These are phyloP conservation scores for Ophiostoma ips DNA, from an alignment of 2,329 filamentous ascomycete species.

Conservation along the genomic window DNA sequence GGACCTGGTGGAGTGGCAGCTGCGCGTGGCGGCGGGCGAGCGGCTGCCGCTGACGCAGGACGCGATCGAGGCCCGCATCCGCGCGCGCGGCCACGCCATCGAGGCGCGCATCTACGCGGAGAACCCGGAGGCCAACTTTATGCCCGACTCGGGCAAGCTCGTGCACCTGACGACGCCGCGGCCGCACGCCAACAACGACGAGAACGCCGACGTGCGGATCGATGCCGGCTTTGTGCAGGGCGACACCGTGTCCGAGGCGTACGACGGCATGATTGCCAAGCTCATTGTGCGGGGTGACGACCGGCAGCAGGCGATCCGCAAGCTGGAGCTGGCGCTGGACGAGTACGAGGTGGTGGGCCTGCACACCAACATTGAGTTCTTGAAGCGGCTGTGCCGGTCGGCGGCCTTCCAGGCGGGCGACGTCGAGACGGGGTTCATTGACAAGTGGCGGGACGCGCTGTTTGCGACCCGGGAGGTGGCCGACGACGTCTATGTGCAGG, in stretches of 20 bases:
- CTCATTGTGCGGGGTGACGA: conserved; percentile 77
- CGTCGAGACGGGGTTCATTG: conserved; percentile 93
- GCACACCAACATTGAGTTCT: conserved; percentile 91
- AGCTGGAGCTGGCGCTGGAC: conserved; percentile 64
- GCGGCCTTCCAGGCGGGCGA: conserved; percentile 72
- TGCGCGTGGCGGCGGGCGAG: conserved; percentile 54
- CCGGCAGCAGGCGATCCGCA: conserved; percentile 68
- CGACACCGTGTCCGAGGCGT: conserved; percentile 84
- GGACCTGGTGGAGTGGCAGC: conserved; percentile 88
- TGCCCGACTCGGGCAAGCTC: conserved; percentile 82
- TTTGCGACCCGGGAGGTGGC: conserved; percentile 50
- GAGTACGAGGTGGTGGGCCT: conserved; percentile 88
- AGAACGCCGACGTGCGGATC: conserved; percentile 62
- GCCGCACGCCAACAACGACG: conserved; percentile 9
- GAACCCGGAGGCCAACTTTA: conserved; percentile 80
- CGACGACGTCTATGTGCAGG: conserved; percentile 72
- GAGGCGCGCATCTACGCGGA: conserved; percentile 96
- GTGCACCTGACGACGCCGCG: conserved; percentile 66
- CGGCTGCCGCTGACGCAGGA: conserved; percentile 40
- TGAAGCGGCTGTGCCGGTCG: conserved; percentile 75
- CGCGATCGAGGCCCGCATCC: conserved; percentile 62
- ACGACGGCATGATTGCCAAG: conserved; percentile 98
- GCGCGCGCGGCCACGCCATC: conserved; percentile 68
- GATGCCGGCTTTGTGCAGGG: conserved; percentile 88
- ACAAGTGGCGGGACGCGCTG: conserved; percentile 69